Percentiles rank a stretch among this genome's conserved stretches.
Evolutionary conservation across 2,329 filamentous ascomycete genomes (phyloP).

Genomic region (Orbilia blumenaviensis): DNA sequence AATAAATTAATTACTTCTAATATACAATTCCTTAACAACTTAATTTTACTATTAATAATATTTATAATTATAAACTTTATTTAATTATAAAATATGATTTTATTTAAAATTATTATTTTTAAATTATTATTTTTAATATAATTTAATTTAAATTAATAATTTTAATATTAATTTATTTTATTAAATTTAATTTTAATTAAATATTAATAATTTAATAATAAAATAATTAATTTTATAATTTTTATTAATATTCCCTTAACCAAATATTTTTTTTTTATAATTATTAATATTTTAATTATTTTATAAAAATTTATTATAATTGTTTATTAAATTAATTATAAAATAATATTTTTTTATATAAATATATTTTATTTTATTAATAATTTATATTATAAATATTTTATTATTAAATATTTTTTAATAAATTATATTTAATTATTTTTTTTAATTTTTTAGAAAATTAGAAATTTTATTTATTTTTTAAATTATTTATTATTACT

Average conservation of each 20-base stretch:
- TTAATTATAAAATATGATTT: background rate
- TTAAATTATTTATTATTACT: background rate
- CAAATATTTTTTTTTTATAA: background rate
- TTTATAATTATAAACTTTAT: background rate
- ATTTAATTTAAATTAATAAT: background rate
- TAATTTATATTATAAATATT: background rate
- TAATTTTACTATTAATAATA: background rate
- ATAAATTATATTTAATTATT: background rate
- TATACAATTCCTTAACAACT: no score
- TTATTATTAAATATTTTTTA: background rate
- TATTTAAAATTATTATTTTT: background rate
- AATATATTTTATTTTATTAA: background rate
- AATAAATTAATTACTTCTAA: no score
- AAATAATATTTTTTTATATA: background rate
- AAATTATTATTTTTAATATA: background rate
- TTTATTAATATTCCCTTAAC: background rate
- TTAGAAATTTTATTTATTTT: background rate
- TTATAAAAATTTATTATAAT: background rate
- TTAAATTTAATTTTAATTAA: background rate
- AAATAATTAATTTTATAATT: background rate
- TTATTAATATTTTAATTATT: background rate
- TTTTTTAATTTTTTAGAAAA: background rate
- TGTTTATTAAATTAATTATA: background rate
- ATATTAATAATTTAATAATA: background rate
- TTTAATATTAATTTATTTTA: background rate